phyloP scores from a whole-genome alignment of 1,284 basidiomycete genomes.

The Sparassis latifolia region DNA sequence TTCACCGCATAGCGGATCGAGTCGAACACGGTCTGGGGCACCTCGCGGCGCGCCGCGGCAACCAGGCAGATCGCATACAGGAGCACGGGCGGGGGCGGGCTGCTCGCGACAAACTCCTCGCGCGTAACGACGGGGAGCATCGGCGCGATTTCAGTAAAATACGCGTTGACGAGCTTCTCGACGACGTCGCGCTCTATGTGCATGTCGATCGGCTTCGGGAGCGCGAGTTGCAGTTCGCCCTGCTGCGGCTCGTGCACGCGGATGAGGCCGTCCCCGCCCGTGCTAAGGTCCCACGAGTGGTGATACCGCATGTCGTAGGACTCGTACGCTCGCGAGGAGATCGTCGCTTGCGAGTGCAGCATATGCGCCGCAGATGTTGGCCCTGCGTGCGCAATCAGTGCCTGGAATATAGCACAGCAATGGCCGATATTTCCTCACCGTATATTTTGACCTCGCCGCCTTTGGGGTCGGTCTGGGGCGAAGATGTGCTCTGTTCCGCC shows the following conservation, averaged over 20 bases:
- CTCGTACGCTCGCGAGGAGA: constrained; percentile 80
- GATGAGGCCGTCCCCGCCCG: constrained; percentile 84
- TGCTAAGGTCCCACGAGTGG: constrained; percentile 77
- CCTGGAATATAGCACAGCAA: constrained; percentile 8
- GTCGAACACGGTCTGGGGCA: constrained; percentile 80
- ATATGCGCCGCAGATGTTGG: constrained; percentile 84
- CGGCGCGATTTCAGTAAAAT: constrained; percentile 83
- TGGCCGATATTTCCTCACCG: constrained; percentile 36
- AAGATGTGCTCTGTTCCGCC: constrained; percentile 28
- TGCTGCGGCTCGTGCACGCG: constrained; percentile 64
- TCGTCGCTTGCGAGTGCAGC: constrained; percentile 81
- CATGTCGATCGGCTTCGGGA: constrained; percentile 58
- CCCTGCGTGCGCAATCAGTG: constrained; percentile 47
- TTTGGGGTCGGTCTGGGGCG: constrained; percentile 23
- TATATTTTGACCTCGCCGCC: constrained; percentile 46
- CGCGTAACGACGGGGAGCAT: constrained; percentile 84
- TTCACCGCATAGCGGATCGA: constrained; percentile 83
- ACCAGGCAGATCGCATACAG: constrained; percentile 92
- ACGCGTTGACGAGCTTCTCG: constrained; percentile 83
- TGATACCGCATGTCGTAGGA: constrained; percentile 82
- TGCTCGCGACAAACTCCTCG: constrained; percentile 75
- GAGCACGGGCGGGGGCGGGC: constrained; percentile 72
- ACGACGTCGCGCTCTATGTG: constrained; percentile 74
- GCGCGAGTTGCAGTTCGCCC: constrained; percentile 45
- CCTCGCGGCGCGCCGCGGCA: constrained; percentile 79